Evolutionary conservation across 441 rosid species (phyloP).

Genomic region (Populus hybrid): DNA sequence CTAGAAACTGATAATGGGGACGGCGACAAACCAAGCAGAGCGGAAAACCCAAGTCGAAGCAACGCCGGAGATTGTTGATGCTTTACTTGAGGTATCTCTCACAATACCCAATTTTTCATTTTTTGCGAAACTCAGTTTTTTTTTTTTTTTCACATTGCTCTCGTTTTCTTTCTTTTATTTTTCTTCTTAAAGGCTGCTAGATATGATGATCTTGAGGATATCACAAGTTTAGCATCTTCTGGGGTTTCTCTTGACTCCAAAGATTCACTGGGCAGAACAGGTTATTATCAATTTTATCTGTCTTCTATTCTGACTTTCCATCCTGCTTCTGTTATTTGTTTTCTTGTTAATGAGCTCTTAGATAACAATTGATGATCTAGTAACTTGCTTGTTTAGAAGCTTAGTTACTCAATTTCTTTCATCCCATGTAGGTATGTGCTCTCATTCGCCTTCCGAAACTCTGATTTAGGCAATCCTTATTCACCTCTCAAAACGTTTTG

Average conservation of each 20-base stretch:
- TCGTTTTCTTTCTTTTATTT: neutral
- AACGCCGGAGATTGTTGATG: conserved; percentile 42
- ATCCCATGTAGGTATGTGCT: neutral
- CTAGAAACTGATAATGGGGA: conserved; percentile 30
- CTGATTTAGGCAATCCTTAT: neutral
- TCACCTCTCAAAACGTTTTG: neutral
- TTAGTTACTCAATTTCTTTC: neutral
- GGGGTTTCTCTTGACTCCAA: conserved; percentile 74
- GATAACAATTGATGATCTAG: neutral
- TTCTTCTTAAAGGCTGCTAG: conserved; percentile 64
- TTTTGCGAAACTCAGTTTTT: neutral
- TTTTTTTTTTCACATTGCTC: neutral
- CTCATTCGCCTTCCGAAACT: neutral
- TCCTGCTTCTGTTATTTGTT: neutral
- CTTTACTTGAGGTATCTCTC: conserved; percentile 52
- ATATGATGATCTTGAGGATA: conserved; percentile 70
- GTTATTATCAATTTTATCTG: conserved; percentile 23
- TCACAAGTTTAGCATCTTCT: conserved; percentile 44
- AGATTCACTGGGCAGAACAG: conserved; percentile 81
- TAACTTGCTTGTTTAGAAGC: neutral
- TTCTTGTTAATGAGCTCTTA: neutral
- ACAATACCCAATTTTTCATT: neutral
- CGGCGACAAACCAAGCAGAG: conserved; percentile 25
- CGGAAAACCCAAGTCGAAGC: conserved; percentile 12
- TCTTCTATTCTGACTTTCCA: neutral